Conservation (phyloP, 768 basidiomycete species). For the Leccinum olivaceopallidum region DNA sequence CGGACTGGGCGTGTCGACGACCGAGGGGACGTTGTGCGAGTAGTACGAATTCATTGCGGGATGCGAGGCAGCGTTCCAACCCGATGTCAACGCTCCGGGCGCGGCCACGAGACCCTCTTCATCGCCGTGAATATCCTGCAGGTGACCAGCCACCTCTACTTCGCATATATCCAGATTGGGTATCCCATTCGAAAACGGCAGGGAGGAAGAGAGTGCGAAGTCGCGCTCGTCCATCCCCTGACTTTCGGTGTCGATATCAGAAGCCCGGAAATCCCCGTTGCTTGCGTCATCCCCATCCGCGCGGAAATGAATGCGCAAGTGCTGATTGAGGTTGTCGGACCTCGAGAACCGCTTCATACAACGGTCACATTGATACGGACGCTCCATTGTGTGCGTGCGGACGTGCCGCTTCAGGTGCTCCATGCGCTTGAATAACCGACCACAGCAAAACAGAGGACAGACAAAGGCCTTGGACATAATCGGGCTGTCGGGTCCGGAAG, state of each 20-base stretch:
- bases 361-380: slow-evolving; percentile 71
- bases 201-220: slow-evolving; percentile 23
- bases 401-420: slow-evolving; percentile 90
- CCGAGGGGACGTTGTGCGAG: slow-evolving; percentile 17
- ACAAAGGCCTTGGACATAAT: slow-evolving; percentile 66
- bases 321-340: slow-evolving; percentile 88
- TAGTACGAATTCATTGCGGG: slow-evolving; percentile 26
- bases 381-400: slow-evolving; percentile 87
- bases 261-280: slow-evolving; percentile 28
- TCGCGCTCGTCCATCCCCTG: slow-evolving; percentile 38
- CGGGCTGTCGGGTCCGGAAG: slow-evolving; percentile 24
- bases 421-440: slow-evolving; percentile 85
- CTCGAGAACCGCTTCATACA: slow-evolving; percentile 86
- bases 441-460: slow-evolving; percentile 84
- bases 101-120: slow-evolving; percentile 54
- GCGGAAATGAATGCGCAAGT: slow-evolving; percentile 71
- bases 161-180: slow-evolving; percentile 58
- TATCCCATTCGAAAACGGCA: slow-evolving; percentile 32
- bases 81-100: slow-evolving; percentile 19
- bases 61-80: slow-evolving; percentile 17
- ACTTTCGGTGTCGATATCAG: slow-evolving; percentile 34
- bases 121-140: slow-evolving; percentile 57
- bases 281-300: slow-evolving; percentile 31
- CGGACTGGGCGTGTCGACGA: slow-evolving; percentile 19
- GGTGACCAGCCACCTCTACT: slow-evolving; percentile 56